Evolutionary conservation across 23 red algal species (phyloP).

Genomic region (Gracilaria vermiculophylla): DNA sequence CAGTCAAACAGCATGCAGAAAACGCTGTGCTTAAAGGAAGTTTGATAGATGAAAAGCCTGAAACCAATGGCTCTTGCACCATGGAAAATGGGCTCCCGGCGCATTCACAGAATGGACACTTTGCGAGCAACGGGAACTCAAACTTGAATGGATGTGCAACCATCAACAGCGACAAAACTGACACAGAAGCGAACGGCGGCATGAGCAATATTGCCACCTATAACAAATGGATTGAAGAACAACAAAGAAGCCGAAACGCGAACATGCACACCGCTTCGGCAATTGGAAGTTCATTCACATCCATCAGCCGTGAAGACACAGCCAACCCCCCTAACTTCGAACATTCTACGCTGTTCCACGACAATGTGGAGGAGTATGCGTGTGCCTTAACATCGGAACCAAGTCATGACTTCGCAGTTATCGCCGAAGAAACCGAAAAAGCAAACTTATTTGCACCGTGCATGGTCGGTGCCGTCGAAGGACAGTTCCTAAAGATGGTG

Average conservation of each 20-base stretch:
- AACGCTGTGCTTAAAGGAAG: slow-evolving; percentile 64
- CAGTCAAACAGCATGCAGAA: slow-evolving; percentile 75
- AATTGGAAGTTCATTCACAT: slow-evolving; percentile 7
- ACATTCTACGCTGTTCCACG: slow-evolving; percentile 50
- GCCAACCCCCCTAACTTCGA: slow-evolving; percentile 37
- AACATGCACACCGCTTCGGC: slow-evolving; percentile 15
- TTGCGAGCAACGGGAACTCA: too few species aligned
- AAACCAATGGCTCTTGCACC: not conserved
- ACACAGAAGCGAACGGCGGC: not conserved
- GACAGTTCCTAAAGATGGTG: slow-evolving; percentile 81
- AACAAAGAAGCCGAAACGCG: slow-evolving; percentile 22
- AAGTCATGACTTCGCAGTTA: slow-evolving; percentile 41
- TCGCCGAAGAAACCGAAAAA: slow-evolving; percentile 64
- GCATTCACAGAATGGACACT: not conserved
- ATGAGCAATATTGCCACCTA: slow-evolving; percentile 35
- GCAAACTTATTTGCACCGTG: slow-evolving; percentile 75
- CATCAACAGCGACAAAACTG: too few species aligned
- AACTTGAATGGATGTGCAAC: too few species aligned
- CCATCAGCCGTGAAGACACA: slow-evolving; percentile 31
- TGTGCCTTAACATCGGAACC: slow-evolving; percentile 35
- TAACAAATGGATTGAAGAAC: slow-evolving; percentile 62
- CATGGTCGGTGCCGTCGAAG: slow-evolving; percentile 80
- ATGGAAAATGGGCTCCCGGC: too few species aligned
- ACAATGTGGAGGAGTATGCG: slow-evolving; percentile 71
- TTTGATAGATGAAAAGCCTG: not conserved